Conservation (phyloP, 768 basidiomycete genomes). For the Macrolepiota albuminosa region DNA sequence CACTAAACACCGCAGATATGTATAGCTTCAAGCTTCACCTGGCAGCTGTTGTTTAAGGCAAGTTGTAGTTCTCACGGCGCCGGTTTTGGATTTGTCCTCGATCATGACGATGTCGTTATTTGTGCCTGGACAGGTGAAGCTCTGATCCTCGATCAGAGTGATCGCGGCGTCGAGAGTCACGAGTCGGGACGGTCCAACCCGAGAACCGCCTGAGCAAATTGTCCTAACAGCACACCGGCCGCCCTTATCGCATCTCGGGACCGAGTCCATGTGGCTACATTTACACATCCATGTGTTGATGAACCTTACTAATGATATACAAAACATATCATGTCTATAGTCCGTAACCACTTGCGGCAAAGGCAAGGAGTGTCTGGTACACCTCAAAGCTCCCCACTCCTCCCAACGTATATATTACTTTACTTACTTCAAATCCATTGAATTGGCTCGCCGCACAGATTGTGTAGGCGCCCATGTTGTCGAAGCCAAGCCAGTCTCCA, state of each 20-base stretch:
- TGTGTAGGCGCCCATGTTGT: constrained; percentile 99
- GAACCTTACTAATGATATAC: constrained; percentile 17
- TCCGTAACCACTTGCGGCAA: constrained; percentile 39
- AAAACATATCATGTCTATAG: constrained; percentile 18
- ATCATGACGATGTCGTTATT: constrained; percentile 28
- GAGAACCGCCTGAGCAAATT: constrained; percentile 25
- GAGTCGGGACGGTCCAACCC: constrained; percentile 25
- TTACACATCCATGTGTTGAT: constrained; percentile 20
- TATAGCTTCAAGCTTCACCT: neutral
- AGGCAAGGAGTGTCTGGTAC: constrained; percentile 43
- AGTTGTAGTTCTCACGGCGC: constrained; percentile 4
- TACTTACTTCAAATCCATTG: constrained; percentile 84
- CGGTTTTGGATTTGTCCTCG: constrained; percentile 24
- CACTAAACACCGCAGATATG: neutral
- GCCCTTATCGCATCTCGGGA: constrained; percentile 29
- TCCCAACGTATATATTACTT: constrained; percentile 75
- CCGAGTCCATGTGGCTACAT: constrained; percentile 20
- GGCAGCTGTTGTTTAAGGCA: neutral
- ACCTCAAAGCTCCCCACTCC: constrained; percentile 47
- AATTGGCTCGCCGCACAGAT: constrained; percentile 94
- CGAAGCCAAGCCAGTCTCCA: constrained; percentile 98
- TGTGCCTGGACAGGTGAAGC: constrained; percentile 24
- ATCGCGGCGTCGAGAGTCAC: constrained; percentile 30
- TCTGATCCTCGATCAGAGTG: constrained; percentile 28
- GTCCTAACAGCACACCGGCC: constrained; percentile 20